Percentiles rank a stretch among this genome's conserved stretches.
phyloP scores from a whole-genome alignment of 2,329 filamentous ascomycete genomes.

The Emmonsiellopsis sp. region DNA sequence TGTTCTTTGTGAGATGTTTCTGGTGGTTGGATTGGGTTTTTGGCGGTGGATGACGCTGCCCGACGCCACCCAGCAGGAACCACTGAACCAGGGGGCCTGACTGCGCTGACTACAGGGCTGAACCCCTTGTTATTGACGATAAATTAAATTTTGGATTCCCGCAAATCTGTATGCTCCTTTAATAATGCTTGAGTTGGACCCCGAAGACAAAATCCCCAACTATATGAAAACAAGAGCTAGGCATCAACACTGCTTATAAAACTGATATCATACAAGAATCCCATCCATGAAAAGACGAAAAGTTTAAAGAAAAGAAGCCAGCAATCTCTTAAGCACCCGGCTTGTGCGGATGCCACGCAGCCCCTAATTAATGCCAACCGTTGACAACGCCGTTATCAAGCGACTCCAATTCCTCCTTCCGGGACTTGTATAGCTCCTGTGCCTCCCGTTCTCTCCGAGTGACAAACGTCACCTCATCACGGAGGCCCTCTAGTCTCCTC shows the following conservation, averaged over 20 bases:
- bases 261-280: neutral
- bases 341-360: conserved; percentile 1
- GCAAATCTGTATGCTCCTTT: neutral
- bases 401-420: conserved; percentile 66
- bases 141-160: neutral
- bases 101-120: too few species aligned
- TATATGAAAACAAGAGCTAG: neutral
- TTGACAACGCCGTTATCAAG: conserved; percentile 36
- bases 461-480: conserved; percentile 75
- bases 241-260: neutral
- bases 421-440: conserved; percentile 70
- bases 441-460: conserved; percentile 77
- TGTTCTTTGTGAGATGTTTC: neutral
- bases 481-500: conserved; percentile 61
- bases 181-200: neutral
- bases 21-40: neutral
- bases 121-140: too few species aligned
- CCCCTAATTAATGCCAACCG: conserved; percentile 24
- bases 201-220: neutral
- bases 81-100: too few species aligned
- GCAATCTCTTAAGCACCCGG: neutral
- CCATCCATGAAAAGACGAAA: neutral
- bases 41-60: neutral
- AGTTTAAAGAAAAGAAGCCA: neutral
- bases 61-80: neutral